phyloP scores from a whole-genome alignment of 1,284 basidiomycete species.

The Microbotryum intermedium region DNA sequence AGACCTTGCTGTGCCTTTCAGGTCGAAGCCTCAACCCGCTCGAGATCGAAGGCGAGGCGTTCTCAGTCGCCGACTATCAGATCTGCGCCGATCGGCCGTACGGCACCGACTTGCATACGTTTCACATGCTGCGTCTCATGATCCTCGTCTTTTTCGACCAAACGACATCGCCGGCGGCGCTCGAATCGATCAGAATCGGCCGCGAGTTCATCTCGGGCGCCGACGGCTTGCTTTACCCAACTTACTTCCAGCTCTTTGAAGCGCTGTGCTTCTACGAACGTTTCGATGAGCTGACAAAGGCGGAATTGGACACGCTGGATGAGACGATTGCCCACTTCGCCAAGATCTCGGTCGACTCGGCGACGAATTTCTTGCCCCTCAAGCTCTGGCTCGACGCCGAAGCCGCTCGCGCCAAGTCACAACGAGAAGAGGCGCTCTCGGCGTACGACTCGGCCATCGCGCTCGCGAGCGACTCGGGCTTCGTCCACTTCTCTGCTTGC shows the following conservation, averaged over 20 bases:
- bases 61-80: slow-evolving; percentile 12
- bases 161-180: not conserved
- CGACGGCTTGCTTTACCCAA: slow-evolving; percentile 19
- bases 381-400: slow-evolving; percentile 27
- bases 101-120: not conserved
- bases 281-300: slow-evolving; percentile 57
- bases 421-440: not conserved
- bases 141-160: slow-evolving; percentile 18
- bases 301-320: slow-evolving; percentile 46
- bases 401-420: not conserved
- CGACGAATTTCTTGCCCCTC: slow-evolving; percentile 13
- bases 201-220: slow-evolving; percentile 7
- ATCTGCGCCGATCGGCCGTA: slow-evolving; percentile 1
- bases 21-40: slow-evolving; percentile 4
- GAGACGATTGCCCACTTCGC: not conserved
- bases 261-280: slow-evolving; percentile 59
- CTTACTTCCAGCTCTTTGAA: slow-evolving; percentile 53
- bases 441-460: slow-evolving; percentile 17
- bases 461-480: not conserved
- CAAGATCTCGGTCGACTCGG: slow-evolving; percentile 7
- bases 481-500: slow-evolving; percentile 9
- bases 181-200: slow-evolving; percentile 9
- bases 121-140: slow-evolving; percentile 21
- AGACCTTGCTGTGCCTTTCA: slow-evolving; percentile 9
- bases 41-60: slow-evolving; percentile 24